Evolutionary conservation across 2,329 filamentous ascomycete species (phyloP).

Genomic region (Tolypocladium capitatum): DNA sequence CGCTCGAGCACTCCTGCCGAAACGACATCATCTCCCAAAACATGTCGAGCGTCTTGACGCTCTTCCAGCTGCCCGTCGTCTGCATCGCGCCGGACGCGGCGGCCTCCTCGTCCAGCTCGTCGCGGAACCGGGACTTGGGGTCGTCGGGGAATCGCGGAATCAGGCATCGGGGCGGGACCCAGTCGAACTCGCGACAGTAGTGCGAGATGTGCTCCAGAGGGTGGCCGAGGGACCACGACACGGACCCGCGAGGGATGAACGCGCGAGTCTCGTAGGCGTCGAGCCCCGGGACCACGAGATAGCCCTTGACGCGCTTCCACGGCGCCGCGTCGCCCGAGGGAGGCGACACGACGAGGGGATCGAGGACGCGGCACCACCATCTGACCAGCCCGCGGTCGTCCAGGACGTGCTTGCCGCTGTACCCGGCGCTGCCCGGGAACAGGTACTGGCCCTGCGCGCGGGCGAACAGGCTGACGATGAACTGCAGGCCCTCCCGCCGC

Average conservation of each 20-base stretch:
- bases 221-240: constrained; percentile 56
- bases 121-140: constrained; percentile 78
- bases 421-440: constrained; percentile 83
- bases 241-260: constrained; percentile 54
- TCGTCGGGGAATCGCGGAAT: constrained; percentile 91
- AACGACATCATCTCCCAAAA: constrained; percentile 99
- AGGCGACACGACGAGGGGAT: constrained; percentile 52
- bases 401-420: constrained; percentile 75
- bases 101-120: constrained; percentile 78
- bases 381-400: constrained; percentile 81
- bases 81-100: constrained; percentile 41
- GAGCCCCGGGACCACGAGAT: constrained; percentile 76
- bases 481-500: constrained; percentile 49
- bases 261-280: constrained; percentile 69
- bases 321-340: constrained; percentile 16
- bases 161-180: constrained; percentile 65
- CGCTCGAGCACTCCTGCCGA: constrained; percentile 88
- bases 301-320: constrained; percentile 50
- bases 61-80: constrained; percentile 62
- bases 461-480: constrained; percentile 82
- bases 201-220: constrained; percentile 55
- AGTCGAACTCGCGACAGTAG: constrained; percentile 42
- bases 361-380: constrained; percentile 89
- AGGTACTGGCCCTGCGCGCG: constrained; percentile 87
- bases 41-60: constrained; percentile 68